Conservation (phyloP, 257 asterid species). For the Nicotiana knightiana region DNA sequence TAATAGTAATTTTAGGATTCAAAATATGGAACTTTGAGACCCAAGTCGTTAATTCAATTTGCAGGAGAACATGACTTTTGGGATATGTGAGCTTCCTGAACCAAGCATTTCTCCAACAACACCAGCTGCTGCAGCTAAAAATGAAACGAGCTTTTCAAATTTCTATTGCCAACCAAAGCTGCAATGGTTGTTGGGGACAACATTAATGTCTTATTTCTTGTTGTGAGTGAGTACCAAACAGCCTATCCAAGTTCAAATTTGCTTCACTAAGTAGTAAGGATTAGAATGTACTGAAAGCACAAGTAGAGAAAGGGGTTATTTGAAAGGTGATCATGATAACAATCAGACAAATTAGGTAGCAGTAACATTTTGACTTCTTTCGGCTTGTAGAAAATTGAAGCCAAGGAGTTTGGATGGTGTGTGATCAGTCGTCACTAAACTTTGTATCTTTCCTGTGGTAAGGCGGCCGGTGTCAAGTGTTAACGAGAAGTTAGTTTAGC, state of each 20-base stretch:
- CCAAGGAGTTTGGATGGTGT: neutral
- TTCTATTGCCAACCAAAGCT: conserved; percentile 23
- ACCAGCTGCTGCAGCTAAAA: conserved; percentile 24
- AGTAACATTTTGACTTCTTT: neutral
- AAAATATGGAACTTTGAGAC: neutral
- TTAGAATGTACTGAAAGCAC: neutral
- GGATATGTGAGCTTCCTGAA: conserved; percentile 55
- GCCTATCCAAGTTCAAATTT: neutral
- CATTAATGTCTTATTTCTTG: conserved; percentile 22
- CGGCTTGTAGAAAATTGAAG: neutral
- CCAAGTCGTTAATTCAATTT: neutral
- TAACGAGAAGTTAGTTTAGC: neutral
- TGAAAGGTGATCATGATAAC: neutral
- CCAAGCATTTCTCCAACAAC: conserved; percentile 20
- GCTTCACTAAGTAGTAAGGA: neutral
- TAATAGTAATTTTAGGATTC: neutral
- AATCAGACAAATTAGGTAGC: neutral
- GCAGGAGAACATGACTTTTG: conserved; percentile 65
- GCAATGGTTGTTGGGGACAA: conserved; percentile 32
- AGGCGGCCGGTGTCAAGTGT: neutral
- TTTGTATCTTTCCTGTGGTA: neutral
- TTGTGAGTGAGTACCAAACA: conserved; percentile 9
- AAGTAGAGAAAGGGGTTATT: neutral
- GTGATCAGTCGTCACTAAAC: neutral
- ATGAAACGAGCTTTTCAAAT: conserved; percentile 31